Base-by-base conservation (phyloP, 2,329 filamentous ascomycete species). In the Macroventuria anomochaeta region DNA sequence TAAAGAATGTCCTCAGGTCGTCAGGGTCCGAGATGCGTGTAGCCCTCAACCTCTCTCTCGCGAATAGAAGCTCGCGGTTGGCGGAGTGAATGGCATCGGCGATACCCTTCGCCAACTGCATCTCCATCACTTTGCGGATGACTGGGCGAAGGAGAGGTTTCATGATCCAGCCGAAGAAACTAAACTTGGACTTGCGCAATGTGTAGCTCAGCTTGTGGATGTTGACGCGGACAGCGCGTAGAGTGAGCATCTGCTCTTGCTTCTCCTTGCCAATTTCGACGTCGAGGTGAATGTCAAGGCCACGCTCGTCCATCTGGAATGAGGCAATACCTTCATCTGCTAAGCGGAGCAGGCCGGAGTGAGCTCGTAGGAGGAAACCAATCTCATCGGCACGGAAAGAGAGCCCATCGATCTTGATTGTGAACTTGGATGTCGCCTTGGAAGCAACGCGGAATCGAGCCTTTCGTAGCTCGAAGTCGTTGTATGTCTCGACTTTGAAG, bases 191-290 rank as follows among this genome's bases (percentile, higher is more conserved):
- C 71, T 88, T 85, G 32, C 85, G 83, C 25, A 97, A 78, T 0
- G 79, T 85, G 77, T 96, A 97, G 69, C 89, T 85, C 12, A 97
- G 85, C 69, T 93, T 92, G 78, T 97, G 92, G 57, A 97, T 89
- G 62, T 86, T 83, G 1, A 96, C 93, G 2, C 86, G 81, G 7
- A 96, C 92, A 10, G 82, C 82, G 32, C 86, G 85, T 5, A 97
- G 82, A 0, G 88, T 86, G 7, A 97, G 81, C 10, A 97, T 88
- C 65, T 93, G 86, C 66, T 97, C 93, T 2, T 96, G 76, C 1
- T 83, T 81, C 58, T 93, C 88, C 53, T 87, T 87, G 40, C 88
- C 88, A 46, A 97, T 85, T 69, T 96, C 92, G 0, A 97, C 77
- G 62, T 96, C 91, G 5, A 97, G 77, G 23, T 90, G 86, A 42